These are phyloP conservation scores for Cucurbita moschata DNA, from an alignment of 306 rosid genomes.

Conservation along the genomic window DNA sequence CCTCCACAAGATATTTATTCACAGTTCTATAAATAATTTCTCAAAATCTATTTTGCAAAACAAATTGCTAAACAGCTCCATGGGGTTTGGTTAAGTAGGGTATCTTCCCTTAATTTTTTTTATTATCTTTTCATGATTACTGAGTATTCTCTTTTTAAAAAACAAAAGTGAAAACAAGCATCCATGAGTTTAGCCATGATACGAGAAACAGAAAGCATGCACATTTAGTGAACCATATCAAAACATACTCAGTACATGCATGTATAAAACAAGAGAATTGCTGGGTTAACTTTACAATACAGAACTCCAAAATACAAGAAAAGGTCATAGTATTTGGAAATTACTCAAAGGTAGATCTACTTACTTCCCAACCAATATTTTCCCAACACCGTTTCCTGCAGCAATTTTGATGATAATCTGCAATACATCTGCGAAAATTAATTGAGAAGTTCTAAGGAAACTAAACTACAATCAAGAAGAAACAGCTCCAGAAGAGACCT, in stretches of 20 bases:
- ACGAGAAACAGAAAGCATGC: not conserved
- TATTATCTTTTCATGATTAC: not conserved
- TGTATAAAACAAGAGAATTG: not conserved
- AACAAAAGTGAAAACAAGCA: not conserved
- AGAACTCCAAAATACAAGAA: not conserved
- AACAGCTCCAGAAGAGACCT: conserved; percentile 25
- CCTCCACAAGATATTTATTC: not conserved
- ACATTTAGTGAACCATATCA: not conserved
- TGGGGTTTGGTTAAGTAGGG: not conserved
- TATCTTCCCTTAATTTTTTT: not conserved
- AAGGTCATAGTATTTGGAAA: not conserved
- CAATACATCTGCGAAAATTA: conserved; percentile 12
- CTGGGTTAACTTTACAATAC: not conserved
- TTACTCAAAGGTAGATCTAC: conserved; percentile 2
- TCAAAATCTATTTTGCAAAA: not conserved
- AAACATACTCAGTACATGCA: not conserved
- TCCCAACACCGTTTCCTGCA: conserved; percentile 89
- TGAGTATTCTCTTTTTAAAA: not conserved
- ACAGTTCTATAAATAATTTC: not conserved
- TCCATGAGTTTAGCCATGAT: not conserved
- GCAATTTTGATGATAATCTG: conserved; percentile 91
- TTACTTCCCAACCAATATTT: conserved; percentile 90
- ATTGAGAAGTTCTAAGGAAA: not conserved
- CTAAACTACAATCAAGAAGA: not conserved
- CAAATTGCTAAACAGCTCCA: not conserved